Base-by-base conservation (phyloP, 108 stramenopile species). In the Fragilariopsis cylindrus region DNA sequence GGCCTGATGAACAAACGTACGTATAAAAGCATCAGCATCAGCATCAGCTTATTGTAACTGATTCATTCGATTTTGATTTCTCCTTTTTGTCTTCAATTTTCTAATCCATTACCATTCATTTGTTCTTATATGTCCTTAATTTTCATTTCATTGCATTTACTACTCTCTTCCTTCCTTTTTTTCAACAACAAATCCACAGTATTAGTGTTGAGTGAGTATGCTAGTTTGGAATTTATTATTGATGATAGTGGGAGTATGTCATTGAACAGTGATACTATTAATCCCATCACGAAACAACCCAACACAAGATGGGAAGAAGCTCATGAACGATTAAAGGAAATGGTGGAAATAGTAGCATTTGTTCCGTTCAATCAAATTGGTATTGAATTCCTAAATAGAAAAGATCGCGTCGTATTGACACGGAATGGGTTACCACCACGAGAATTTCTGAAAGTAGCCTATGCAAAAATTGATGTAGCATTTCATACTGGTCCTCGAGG, bases 1-100 rank as follows among this genome's bases (percentile, higher is more conserved):
- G 84, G 84, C 53, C 70, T 85, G 39, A 75, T 79, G 71, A 76
- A 78, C 65, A 80, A 84, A 68, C 67, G 30, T 30, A 30, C 30
- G 30, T 30, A 30, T 30, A 19, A 30, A 30, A 1, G 30, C 2
- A 30, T 30, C 1, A 30, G 30, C 30, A 21, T 21, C 21, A 21
- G 21, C 21, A 30, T 30, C 30, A 30, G 30, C 30, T 2, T 30
- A 30, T 1, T 30, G 2, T 30, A 1, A 30, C 30, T 30, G 30
- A 30, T 30, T 30, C 30, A 30, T 30, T 30, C 30, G 30, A 30
- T 30, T 30, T 30, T 2, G 30, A 30, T 30, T 30, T 30, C 30
- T 30, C 30, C 21, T 30, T 30, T 30, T 0, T 30, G 30, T 2
- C 2, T 1, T 30, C 1, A 30, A 2, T 30, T 30, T 30, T 30